phyloP scores from a whole-genome alignment of 2,329 filamentous ascomycete genomes.

The Beauveria scarabaeidicola region DNA sequence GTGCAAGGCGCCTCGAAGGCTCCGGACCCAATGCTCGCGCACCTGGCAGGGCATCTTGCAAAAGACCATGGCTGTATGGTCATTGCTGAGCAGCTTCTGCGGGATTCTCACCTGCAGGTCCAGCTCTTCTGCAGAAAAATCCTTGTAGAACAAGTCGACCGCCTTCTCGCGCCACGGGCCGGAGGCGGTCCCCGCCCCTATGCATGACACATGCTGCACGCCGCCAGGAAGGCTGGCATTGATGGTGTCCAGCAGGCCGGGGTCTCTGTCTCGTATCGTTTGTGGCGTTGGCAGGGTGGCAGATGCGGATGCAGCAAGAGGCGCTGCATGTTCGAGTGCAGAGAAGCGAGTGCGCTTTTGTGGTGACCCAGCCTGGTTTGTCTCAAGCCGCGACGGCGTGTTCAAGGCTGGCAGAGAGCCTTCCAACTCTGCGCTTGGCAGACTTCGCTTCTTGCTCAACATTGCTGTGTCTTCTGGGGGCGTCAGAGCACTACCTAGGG shows the following conservation, averaged over 20 bases:
- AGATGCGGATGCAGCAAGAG: background rate
- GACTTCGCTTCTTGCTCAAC: slow-evolving; percentile 35
- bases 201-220: slow-evolving; percentile 31
- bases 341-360: slow-evolving; percentile 10
- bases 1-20: slow-evolving; percentile 37
- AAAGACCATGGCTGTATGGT: slow-evolving; percentile 53
- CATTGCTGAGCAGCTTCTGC: slow-evolving; percentile 49
- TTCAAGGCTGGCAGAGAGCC: background rate
- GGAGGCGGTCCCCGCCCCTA: slow-evolving; percentile 28
- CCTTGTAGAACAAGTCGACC: slow-evolving; percentile 50
- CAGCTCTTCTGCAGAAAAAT: slow-evolving; percentile 48
- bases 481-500: slow-evolving; percentile 36
- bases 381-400: background rate
- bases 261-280: background rate
- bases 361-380: background rate
- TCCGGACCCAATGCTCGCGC: slow-evolving; percentile 47
- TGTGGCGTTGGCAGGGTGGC: background rate
- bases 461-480: slow-evolving; percentile 44
- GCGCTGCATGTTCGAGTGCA: background rate
- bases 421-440: slow-evolving; percentile 17
- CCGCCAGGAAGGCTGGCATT: slow-evolving; percentile 11
- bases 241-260: background rate
- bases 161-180: slow-evolving; percentile 49
- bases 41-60: slow-evolving; percentile 49
- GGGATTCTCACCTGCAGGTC: slow-evolving; percentile 53